Base-by-base conservation (phyloP, 805 yeast genomes). In the Candida odintsovae region DNA sequence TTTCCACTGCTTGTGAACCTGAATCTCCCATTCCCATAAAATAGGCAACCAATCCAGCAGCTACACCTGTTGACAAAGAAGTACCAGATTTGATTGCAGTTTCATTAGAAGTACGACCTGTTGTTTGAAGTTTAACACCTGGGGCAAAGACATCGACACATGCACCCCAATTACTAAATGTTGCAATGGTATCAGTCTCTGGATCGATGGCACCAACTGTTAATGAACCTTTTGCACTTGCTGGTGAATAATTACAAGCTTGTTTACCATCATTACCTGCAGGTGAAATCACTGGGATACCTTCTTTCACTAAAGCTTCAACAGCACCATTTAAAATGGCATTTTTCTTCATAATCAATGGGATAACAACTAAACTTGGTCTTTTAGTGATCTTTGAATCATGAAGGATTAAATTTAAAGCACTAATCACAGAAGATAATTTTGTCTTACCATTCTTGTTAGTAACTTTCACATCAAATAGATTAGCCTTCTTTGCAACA, bases 131-230 rank as follows among this genome's bases (percentile, higher is more conserved):
- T 37, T 67, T 66, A 22, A 70, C 71, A 7, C 82, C 81, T n/a
- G 75, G 70, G 0, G 80, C 69, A 51, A 71, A 75, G 13, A 76
- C 54, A 48, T 77, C 80, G 20, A 77, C 78, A 54, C 81, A 76
- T n/a, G 66, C 61, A 8, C 81, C 82, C 69, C 69, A 72, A 59
- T 76, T 76, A 23, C 64, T 59, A 40, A 63, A 63, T 1, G 50
- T 16, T 3, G 67, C 92, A 38, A 90, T 72, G 2, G 71, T 58
- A 57, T 88, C 61, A 11, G 71, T 71, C n/a, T 74, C 63, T 58
- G 83, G 92, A 58, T 90, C 90, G 41, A 88, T 78, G 3, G 97
- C 92, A 1, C 97, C 97, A 4, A 90, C 95, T 0, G 96, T 82
- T 12, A 89, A 75, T 0, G 88, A 86, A 31, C 73, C 72, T 7